Percentiles rank a stretch among this genome's conserved stretches.
Evolutionary conservation across 768 basidiomycete species (phyloP).

Genomic region (Amanita fuliginea): DNA sequence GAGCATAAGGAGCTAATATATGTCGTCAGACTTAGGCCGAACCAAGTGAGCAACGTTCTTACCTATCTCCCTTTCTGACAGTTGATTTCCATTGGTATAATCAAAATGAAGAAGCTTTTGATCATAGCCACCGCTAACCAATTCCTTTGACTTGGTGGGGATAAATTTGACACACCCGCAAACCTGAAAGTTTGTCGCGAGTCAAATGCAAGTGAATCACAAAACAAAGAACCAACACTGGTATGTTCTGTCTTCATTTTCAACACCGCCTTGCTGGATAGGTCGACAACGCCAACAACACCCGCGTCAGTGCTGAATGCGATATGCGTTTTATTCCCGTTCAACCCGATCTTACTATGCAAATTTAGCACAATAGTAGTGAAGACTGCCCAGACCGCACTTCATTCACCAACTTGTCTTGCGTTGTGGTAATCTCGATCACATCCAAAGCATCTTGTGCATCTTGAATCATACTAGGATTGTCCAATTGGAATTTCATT

Average conservation of each 20-base stretch:
- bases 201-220: neutral
- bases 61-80: slow-evolving; percentile 57
- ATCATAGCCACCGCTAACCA: slow-evolving; percentile 76
- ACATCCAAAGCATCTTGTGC: slow-evolving; percentile 33
- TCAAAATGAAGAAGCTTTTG: slow-evolving; percentile 59
- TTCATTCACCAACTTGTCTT: slow-evolving; percentile 59
- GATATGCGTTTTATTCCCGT: slow-evolving; percentile 39
- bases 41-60: slow-evolving; percentile 8
- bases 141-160: slow-evolving; percentile 56
- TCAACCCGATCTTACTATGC: slow-evolving; percentile 53
- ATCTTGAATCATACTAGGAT: slow-evolving; percentile 41
- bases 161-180: slow-evolving; percentile 64
- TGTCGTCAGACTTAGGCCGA: neutral
- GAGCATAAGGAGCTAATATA: slow-evolving; percentile 24
- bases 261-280: slow-evolving; percentile 32
- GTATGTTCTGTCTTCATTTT: slow-evolving; percentile 54
- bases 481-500: slow-evolving; percentile 36
- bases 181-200: slow-evolving; percentile 32
- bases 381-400: slow-evolving; percentile 24
- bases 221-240: slow-evolving; percentile 35
- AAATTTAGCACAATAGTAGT: slow-evolving; percentile 15
- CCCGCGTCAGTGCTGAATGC: slow-evolving; percentile 70
- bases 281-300: slow-evolving; percentile 51
- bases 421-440: slow-evolving; percentile 37
- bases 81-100: slow-evolving; percentile 36